Conservation (phyloP, 805 yeast species). For the Kodamaea lidongshanica region DNA sequence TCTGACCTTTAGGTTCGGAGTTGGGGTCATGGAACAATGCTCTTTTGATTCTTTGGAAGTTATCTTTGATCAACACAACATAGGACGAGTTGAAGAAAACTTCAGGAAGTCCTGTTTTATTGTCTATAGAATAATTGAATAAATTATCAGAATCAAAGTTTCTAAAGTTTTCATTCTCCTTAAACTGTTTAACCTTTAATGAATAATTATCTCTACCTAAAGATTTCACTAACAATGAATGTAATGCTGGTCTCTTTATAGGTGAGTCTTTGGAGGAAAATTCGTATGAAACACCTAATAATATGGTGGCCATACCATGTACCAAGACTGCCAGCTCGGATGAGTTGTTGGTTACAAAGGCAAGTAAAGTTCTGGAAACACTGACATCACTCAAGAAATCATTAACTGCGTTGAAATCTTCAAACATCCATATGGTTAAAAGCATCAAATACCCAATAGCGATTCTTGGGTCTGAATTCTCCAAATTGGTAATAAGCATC, state of each 20-base stretch:
- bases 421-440: slow-evolving; percentile 70
- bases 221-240: slow-evolving; percentile 57
- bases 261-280: slow-evolving; percentile 63
- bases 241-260: slow-evolving; percentile 52
- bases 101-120: slow-evolving; percentile 82
- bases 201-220: slow-evolving; percentile 78
- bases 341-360: slow-evolving; percentile 47
- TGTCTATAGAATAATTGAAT: slow-evolving; percentile 49
- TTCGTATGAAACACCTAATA: slow-evolving; percentile 76
- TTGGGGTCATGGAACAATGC: slow-evolving; percentile 72
- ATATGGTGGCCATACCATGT: slow-evolving; percentile 65
- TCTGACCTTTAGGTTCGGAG: slow-evolving; percentile 58
- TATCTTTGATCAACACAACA: slow-evolving; percentile 61
- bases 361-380: slow-evolving; percentile 58
- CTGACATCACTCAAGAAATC: slow-evolving; percentile 68
- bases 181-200: slow-evolving; percentile 65
- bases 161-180: slow-evolving; percentile 50
- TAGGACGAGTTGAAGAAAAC: slow-evolving; percentile 66
- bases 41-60: slow-evolving; percentile 57
- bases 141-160: slow-evolving; percentile 48
- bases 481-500: slow-evolving; percentile 58
- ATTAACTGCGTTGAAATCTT: slow-evolving; percentile 66
- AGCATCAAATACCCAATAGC: slow-evolving; percentile 74
- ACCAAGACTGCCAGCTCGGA: slow-evolving; percentile 48
- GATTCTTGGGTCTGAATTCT: slow-evolving; percentile 62